A percentile compares a stretch with the other conserved stretches of the same genome.
Evolutionary conservation across 179 eudicot species (phyloP).

Genomic region (Beta macrorhiza): DNA sequence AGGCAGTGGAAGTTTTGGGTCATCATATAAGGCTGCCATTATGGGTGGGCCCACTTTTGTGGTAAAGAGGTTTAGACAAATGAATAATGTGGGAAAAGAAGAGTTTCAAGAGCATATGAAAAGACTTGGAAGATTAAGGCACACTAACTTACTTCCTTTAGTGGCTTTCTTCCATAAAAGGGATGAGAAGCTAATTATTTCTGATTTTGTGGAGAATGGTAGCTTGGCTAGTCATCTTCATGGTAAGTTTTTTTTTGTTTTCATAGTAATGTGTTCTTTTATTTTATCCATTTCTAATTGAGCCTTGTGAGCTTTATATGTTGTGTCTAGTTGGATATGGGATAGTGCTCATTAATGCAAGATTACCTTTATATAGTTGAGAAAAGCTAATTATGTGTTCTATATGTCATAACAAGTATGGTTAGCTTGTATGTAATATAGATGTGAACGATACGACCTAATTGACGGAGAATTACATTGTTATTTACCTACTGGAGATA

Average conservation of each 20-base stretch:
- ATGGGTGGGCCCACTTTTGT: conserved; percentile 51
- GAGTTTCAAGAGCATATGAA: conserved; percentile 77
- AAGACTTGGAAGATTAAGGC: conserved; percentile 66
- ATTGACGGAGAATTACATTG: no score
- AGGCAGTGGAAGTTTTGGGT: conserved; percentile 91
- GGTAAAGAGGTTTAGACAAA: conserved; percentile 79
- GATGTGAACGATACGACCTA: no score
- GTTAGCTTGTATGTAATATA: no score
- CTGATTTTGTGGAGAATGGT: conserved; percentile 68
- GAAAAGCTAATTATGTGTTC: no score
- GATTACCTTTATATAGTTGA: no score
- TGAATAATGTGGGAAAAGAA: conserved; percentile 68
- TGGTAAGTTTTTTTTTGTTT: conserved; percentile 38
- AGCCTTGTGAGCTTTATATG: no score
- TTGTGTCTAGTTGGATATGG: no score
- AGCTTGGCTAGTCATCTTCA: conserved; percentile 90
- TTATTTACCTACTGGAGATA: no score
- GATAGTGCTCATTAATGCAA: no score
- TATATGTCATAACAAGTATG: no score
- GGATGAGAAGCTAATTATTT: conserved; percentile 80
- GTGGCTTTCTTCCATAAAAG: conserved; percentile 77
- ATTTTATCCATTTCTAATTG: not conserved
- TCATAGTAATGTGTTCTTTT: not conserved
- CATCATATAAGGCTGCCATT: conserved; percentile 76
- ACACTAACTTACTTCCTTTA: conserved; percentile 68